A percentile compares a stretch with the other conserved stretches of the same genome.
These are phyloP conservation scores for Grigorovia yakushimaensis DNA, from an alignment of 805 yeast genomes.

Conservation along the genomic window DNA sequence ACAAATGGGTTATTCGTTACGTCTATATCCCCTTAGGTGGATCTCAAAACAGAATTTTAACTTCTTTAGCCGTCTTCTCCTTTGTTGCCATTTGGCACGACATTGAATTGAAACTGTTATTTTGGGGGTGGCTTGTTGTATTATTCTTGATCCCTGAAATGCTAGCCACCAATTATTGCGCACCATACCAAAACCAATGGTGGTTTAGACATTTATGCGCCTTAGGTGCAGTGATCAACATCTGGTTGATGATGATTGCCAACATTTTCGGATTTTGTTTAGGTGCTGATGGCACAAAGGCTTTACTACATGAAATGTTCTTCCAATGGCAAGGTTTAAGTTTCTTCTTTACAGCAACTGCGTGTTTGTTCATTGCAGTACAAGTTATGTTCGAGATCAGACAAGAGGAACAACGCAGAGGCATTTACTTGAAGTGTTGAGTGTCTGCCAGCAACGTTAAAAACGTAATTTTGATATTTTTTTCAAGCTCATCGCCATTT, in stretches of 20 bases:
- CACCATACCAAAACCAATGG: constrained; percentile 36
- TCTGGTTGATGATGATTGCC: constrained; percentile 98
- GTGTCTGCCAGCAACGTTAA: not conserved
- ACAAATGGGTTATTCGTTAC: constrained; percentile 82
- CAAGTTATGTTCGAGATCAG: constrained; percentile 94
- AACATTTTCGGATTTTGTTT: constrained; percentile 90
- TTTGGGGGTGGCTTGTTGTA: constrained; percentile 97
- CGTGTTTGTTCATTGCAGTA: constrained; percentile 66
- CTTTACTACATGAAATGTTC: constrained; percentile 60
- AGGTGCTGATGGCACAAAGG: constrained; percentile 74
- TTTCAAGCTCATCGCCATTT: too few species aligned
- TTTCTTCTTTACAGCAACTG: constrained; percentile 52
- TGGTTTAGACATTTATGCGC: constrained; percentile 83
- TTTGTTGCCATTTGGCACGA: constrained; percentile 99
- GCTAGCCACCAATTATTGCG: constrained; percentile 39
- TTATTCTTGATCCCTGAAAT: constrained; percentile 82
- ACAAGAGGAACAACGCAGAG: constrained; percentile 74
- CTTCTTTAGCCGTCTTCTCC: constrained; percentile 77
- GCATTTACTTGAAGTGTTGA: constrained; percentile 69
- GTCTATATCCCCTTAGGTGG: constrained; percentile 92
- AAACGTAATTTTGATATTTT: too few species aligned
- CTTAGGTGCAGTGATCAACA: constrained; percentile 75
- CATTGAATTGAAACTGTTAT: constrained; percentile 69
- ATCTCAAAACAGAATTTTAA: constrained; percentile 54
- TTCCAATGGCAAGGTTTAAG: constrained; percentile 56